phyloP scores from a whole-genome alignment of 176 grass and related monocot genomes.

The Microstegium vimineum region DNA sequence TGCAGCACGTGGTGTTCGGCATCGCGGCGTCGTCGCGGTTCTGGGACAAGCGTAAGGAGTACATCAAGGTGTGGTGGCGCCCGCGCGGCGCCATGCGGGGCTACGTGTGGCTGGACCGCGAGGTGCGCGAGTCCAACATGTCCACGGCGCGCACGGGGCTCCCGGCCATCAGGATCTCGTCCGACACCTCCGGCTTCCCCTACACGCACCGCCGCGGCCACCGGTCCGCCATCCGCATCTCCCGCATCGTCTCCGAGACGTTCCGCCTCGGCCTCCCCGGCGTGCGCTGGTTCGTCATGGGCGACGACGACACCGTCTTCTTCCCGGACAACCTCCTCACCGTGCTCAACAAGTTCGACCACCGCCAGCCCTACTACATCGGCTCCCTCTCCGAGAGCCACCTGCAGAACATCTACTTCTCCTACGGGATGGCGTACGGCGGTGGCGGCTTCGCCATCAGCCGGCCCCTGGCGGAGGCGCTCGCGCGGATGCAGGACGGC shows the following conservation, averaged over 20 bases:
- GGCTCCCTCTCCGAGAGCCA: slow-evolving; percentile 90
- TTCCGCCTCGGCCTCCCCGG: slow-evolving; percentile 67
- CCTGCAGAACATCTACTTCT: slow-evolving; percentile 93
- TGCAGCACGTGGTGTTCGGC: slow-evolving; percentile 97
- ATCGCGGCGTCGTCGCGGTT: slow-evolving; percentile 79
- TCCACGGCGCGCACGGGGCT: slow-evolving; percentile 41
- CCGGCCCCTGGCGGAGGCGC: slow-evolving; percentile 64
- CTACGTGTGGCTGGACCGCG: slow-evolving; percentile 85
- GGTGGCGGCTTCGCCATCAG: slow-evolving; percentile 94
- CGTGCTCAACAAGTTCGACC: slow-evolving; percentile 73
- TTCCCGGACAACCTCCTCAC: slow-evolving; percentile 79
- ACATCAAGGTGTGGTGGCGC: slow-evolving; percentile 93
- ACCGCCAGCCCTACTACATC: slow-evolving; percentile 91
- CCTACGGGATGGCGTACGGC: slow-evolving; percentile 93
- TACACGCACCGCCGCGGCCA: slow-evolving; percentile 81
- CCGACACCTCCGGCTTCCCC: slow-evolving; percentile 67
- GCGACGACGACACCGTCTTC: slow-evolving; percentile 97
- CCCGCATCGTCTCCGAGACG: slow-evolving; percentile 95
- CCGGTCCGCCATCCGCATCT: slow-evolving; percentile 93
- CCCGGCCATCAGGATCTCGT: slow-evolving; percentile 68
- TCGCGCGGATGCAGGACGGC: slow-evolving; percentile 71
- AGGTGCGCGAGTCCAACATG: slow-evolving; percentile 67
- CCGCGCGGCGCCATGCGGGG: slow-evolving; percentile 73
- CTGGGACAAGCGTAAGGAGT: slow-evolving; percentile 90
- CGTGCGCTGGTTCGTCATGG: slow-evolving; percentile 96